Conservation (phyloP, 148 eudicot genomes). For the Beta vulgaris region DNA sequence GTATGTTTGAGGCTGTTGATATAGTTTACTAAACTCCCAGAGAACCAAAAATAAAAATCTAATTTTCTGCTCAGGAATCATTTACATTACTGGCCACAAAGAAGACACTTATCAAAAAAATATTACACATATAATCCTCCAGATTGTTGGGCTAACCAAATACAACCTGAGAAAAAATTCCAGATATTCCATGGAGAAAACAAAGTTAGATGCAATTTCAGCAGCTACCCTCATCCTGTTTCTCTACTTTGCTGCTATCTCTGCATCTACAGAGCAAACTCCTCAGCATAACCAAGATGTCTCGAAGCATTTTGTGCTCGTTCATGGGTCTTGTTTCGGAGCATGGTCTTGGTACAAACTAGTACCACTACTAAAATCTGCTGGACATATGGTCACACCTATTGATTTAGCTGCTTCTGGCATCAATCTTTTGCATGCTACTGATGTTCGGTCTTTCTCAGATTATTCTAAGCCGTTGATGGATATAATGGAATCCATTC, state of each 20-base stretch:
- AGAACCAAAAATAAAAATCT: neutral
- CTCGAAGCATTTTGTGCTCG: constrained; percentile 38
- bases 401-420: constrained; percentile 43
- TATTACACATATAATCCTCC: neutral
- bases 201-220: neutral
- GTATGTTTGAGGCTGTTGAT: neutral
- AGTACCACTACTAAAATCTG: constrained; percentile 24
- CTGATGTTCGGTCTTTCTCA: constrained; percentile 28
- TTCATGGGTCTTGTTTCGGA: constrained; percentile 51
- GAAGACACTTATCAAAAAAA: neutral
- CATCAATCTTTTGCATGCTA: constrained; percentile 24
- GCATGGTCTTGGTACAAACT: constrained; percentile 67
- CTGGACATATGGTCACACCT: constrained; percentile 40
- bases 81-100: constrained; percentile 1
- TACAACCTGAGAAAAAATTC: neutral
- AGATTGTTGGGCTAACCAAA: neutral
- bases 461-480: constrained; percentile 41
- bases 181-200: neutral
- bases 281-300: neutral
- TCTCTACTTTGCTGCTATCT: constrained; percentile 3
- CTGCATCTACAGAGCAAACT: neutral
- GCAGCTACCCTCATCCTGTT: neutral
- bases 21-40: neutral
- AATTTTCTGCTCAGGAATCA: neutral
- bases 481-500: constrained; percentile 34